Evolutionary conservation across 768 basidiomycete species (phyloP).

Genomic region (Aureoboletus auriporus): DNA sequence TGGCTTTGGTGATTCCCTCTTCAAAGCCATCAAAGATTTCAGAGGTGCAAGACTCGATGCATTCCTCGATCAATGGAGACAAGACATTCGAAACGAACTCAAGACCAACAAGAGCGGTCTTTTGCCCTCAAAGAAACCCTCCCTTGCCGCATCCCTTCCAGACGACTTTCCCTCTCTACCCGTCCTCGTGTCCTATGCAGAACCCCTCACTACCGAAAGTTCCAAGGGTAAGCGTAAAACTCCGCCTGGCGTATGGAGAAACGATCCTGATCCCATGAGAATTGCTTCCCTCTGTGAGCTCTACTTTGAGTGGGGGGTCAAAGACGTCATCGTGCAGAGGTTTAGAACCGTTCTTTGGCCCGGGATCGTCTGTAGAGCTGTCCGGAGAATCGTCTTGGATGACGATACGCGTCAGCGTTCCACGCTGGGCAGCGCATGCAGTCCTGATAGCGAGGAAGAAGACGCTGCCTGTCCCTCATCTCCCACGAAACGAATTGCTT

Average conservation of each 20-base stretch:
- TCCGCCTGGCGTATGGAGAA: slow-evolving; percentile 41
- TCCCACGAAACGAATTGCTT: slow-evolving; percentile 13
- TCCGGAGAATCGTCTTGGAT: slow-evolving; percentile 62
- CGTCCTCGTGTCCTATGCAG: slow-evolving; percentile 72
- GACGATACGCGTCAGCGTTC: slow-evolving; percentile 30
- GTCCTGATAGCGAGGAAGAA: background rate
- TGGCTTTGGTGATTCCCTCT: slow-evolving; percentile 72
- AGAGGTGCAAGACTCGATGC: slow-evolving; percentile 39
- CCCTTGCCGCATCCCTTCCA: slow-evolving; percentile 61
- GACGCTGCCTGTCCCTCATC: slow-evolving; percentile 3
- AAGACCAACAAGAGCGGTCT: slow-evolving; percentile 62
- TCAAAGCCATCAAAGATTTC: slow-evolving; percentile 53
- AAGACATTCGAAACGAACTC: slow-evolving; percentile 58
- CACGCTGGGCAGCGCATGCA: background rate
- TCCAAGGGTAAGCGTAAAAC: slow-evolving; percentile 35
- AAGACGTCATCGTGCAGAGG: slow-evolving; percentile 75
- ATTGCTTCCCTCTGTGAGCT: slow-evolving; percentile 80
- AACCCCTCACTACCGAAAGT: slow-evolving; percentile 71
- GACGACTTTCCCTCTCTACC: slow-evolving; percentile 69
- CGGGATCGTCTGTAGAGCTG: slow-evolving; percentile 61
- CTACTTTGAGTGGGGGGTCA: slow-evolving; percentile 91
- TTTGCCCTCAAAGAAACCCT: slow-evolving; percentile 59
- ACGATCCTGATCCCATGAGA: slow-evolving; percentile 64
- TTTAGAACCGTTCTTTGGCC: slow-evolving; percentile 84
- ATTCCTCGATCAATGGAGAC: slow-evolving; percentile 64